Base-by-base conservation (phyloP, 306 rosid species). In the Prunus mira region DNA sequence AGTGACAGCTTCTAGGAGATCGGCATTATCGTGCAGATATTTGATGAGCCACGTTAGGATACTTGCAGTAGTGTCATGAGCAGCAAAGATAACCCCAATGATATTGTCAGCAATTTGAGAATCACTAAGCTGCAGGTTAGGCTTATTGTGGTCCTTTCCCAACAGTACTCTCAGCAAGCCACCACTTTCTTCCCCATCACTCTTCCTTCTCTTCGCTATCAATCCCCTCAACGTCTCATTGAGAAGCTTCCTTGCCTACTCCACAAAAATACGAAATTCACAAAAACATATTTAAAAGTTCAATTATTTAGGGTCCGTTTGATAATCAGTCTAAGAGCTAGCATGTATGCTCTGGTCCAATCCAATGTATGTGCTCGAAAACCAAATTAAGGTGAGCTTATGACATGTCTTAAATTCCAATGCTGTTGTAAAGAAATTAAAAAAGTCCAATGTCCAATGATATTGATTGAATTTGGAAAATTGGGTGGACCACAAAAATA, bases 51-150 rank as follows among this genome's bases (percentile, higher is more conserved):
- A 93, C 12, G 98, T 91, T 12, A 93, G 82, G 38, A 80, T 93
- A 67, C 96, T 91, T 0, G 98, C 98, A 7, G 98, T 93, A 25
- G 98, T 93, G 34, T 93, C 98, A 56, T 91, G 98, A 32, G 98
- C 98, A 2, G 98, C 98, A 81, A 93, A 93, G 18, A 93, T 91
- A 0, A 93, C 94, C n/a, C 98, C 98, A 32, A 93, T 90, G 24
- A 93, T 80, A 72, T 93, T 93, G 75, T 93, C 98, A 13, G 94
- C 90, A 12, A 93, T 87, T 67, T 93, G 98, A 78, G 96, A 79
- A 65, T 90, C 93, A 70, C 58, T 88, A 9, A 93, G 82, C 27
- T 80, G 51, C 43, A 41, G 49, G 18, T 58, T 20, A 3, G 18
- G 69, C 62, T 79, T 71, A 19, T 54, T 34, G 34, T 72, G 65